These are phyloP conservation scores for Alternaria sp. DNA, from an alignment of 2,329 filamentous ascomycete genomes.

Conservation along the genomic window DNA sequence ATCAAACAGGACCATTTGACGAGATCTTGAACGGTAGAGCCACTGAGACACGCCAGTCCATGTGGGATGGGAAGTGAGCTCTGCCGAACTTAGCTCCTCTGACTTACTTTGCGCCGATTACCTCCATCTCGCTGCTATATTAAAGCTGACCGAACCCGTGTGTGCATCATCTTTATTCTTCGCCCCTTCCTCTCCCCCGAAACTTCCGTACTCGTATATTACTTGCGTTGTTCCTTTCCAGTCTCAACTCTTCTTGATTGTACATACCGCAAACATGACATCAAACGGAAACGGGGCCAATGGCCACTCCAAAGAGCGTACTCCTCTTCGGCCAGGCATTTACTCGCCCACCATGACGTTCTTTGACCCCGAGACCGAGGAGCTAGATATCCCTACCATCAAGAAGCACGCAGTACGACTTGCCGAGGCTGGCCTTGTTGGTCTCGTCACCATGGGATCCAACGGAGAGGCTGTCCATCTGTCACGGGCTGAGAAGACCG, in stretches of 20 bases:
- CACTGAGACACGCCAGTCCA: constrained; percentile 27
- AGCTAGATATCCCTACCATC: constrained; percentile 79
- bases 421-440: constrained; percentile 76
- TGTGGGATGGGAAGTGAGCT: constrained; percentile 42
- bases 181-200: constrained; percentile 24
- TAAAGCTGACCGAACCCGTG: constrained; percentile 46
- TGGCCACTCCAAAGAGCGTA: constrained; percentile 49
- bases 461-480: constrained; percentile 91
- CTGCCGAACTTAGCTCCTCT: constrained; percentile 36
- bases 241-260: constrained; percentile 1
- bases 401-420: constrained; percentile 82
- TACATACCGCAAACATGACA: constrained; percentile 25
- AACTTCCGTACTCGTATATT: constrained; percentile 9
- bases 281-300: constrained; percentile 46
- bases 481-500: constrained; percentile 75
- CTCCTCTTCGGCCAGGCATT: constrained; percentile 78
- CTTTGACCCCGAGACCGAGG: constrained; percentile 82
- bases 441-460: constrained; percentile 85
- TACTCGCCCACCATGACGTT: constrained; percentile 92
- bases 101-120: constrained; percentile 40
- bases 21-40: constrained; percentile 28
- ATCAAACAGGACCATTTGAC: constrained; percentile 31
- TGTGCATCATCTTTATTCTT: constrained; percentile 16
- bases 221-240: background rate
- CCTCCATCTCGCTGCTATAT: constrained; percentile 45